Evolutionary conservation across 2,329 filamentous ascomycete species (phyloP).

Genomic region (Ceratocystis cubensis): DNA sequence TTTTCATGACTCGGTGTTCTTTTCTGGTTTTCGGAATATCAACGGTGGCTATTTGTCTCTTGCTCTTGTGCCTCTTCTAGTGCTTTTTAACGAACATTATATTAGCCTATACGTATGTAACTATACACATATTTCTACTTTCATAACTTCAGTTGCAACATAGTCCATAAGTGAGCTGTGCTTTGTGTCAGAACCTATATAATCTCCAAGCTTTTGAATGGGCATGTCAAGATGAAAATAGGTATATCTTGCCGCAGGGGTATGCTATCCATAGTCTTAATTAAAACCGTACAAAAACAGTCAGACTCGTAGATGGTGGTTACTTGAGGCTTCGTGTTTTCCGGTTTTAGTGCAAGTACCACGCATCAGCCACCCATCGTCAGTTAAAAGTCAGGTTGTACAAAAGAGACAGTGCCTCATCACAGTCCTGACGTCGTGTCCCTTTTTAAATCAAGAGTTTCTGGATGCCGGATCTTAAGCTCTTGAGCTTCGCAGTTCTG

Average conservation of each 20-base stretch:
- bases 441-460: background rate
- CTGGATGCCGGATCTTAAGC: background rate
- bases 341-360: background rate
- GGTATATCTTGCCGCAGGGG: background rate
- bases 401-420: background rate
- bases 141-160: background rate
- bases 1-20: background rate
- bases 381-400: background rate
- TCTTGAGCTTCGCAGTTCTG: background rate
- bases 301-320: background rate
- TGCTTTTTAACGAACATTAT: background rate
- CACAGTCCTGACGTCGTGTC: background rate
- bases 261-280: background rate
- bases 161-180: background rate
- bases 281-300: background rate
- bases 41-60: background rate
- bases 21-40: conserved; percentile 7
- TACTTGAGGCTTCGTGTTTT: background rate
- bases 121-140: background rate
- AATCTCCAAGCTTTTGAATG: background rate
- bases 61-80: background rate
- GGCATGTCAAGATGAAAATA: background rate
- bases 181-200: background rate
- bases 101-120: background rate
- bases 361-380: background rate